Evolutionary conservation across 2,329 filamentous ascomycete genomes (phyloP), one percentile per base, ranked within the genome.

Genomic region (Colletotrichum magnum): DNA sequence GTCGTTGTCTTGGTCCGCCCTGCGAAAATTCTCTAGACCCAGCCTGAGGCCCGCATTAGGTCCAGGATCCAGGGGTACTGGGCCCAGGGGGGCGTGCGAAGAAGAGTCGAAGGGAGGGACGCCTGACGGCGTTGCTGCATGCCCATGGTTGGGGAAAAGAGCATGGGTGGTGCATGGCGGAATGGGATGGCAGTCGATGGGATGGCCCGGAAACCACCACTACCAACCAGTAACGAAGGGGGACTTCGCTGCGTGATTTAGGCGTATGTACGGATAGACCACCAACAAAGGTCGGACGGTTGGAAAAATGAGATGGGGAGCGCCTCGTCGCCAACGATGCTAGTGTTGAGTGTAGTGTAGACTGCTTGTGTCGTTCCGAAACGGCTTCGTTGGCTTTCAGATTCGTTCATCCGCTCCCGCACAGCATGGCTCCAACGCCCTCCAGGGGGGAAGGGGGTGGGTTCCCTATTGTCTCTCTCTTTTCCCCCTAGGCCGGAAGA

Each of bases 201-300:
- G 51, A 66, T 69, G 62, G 66, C 66, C 66, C 66, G 32, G 62
- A 67, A 63, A 69, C 51, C 26, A 21, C 52, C 50, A 36, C 24
- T 43, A 57, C 21, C 36, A 36, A 26, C 51, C 7, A 36, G 32
- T 32, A 32, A 10, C 32, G 32, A 12, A 10, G 10, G 32, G 32
- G 32, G 32, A 10, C 10, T 36, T 36, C 10, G 32, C 32, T 36
- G 32, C 32, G 45, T 66, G 36, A 48, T 58, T 18, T 21, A 48
- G 18, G 43, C 28, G 15, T 13, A 43, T 26, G 13, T 13, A 43
- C 36, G 13, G 48, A 52, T 18, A 24, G 21, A 53, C 21, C 21
- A 36, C 7, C 10, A 10, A 36, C 32, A 7, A 7, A 65, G 39
- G 52, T 26, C 28, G 53, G 43, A 60, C 51, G 41, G 53, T n/a